These are phyloP conservation scores for Paecilomyces variotii DNA, from an alignment of 2,329 filamentous ascomycete genomes.

Conservation along the genomic window DNA sequence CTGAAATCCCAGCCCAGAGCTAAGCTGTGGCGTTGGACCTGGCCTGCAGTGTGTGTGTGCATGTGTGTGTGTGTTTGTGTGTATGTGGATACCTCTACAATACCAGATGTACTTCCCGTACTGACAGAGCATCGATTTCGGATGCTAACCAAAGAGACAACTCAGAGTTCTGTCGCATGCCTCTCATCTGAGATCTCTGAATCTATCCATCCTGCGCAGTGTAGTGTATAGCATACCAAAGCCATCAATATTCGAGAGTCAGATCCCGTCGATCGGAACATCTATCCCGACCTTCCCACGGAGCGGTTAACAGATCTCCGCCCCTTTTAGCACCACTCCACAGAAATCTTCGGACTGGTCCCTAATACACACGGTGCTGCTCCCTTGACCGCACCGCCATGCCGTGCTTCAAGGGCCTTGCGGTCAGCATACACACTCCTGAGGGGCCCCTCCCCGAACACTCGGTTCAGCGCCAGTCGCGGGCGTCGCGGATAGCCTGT, in stretches of 20 bases:
- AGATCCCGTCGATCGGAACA: background rate
- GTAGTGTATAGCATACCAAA: background rate
- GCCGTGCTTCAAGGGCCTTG: conserved; percentile 99
- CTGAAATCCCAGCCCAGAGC: background rate
- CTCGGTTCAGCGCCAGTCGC: conserved; percentile 89
- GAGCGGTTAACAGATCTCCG: background rate
- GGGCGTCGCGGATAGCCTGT: conserved; percentile 84
- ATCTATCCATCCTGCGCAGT: background rate
- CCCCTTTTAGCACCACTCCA: background rate
- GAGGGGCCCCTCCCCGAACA: conserved; percentile 78
- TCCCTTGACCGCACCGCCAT: conserved; percentile 33
- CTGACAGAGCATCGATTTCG: background rate
- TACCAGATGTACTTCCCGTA: background rate
- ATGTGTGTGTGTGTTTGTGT: background rate
- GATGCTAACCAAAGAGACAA: background rate
- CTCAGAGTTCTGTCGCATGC: background rate
- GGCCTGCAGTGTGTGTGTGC: background rate
- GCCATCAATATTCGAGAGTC: background rate
- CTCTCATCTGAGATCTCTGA: background rate
- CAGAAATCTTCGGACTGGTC: background rate
- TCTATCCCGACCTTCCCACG: background rate
- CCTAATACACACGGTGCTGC: background rate
- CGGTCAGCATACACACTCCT: conserved; percentile 88
- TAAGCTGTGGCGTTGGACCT: background rate
- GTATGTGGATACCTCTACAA: background rate